These are phyloP conservation scores for Tephrocybe sp. DNA, from an alignment of 768 basidiomycete species.

Conservation along the genomic window DNA sequence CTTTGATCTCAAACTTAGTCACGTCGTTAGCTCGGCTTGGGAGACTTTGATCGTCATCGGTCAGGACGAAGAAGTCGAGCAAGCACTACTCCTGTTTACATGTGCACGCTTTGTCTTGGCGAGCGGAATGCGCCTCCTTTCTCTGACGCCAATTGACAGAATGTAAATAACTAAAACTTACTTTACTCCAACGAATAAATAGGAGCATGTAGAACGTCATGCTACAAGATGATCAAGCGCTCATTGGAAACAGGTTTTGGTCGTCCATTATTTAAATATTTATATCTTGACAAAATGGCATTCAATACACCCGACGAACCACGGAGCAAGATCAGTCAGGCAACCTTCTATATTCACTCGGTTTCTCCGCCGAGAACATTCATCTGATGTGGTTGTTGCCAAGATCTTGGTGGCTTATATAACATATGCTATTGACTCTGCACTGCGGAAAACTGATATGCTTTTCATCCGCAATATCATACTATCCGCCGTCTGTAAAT, in stretches of 20 bases:
- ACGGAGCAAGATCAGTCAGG: neutral
- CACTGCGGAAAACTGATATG: too few relatives aligned
- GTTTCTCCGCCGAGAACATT: conserved; percentile 12
- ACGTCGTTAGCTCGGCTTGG: conserved; percentile 8
- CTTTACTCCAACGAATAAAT: too few relatives aligned
- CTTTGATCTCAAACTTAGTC: neutral
- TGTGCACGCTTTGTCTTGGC: conserved; percentile 9
- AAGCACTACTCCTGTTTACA: conserved; percentile 7
- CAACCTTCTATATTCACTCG: conserved; percentile 7
- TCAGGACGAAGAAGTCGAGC: conserved; percentile 10
- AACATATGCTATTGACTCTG: too few relatives aligned
- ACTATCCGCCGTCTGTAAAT: too few relatives aligned
- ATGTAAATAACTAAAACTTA: too few relatives aligned
- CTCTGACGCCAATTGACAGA: conserved; percentile 9
- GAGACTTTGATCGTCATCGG: conserved; percentile 10
- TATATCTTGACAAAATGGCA: conserved; percentile 67
- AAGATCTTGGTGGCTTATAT: too few relatives aligned
- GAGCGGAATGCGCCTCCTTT: conserved; percentile 6
- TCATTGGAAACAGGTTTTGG: conserved; percentile 78
- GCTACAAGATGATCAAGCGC: conserved; percentile 52
- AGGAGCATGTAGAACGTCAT: too few relatives aligned
- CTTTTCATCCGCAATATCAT: too few relatives aligned
- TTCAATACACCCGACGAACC: conserved; percentile 46
- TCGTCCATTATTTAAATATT: conserved; percentile 53
- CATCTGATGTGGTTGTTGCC: neutral